Base-by-base conservation (phyloP, 2,329 filamentous ascomycete genomes). In the Sarocladium brachiariae region DNA sequence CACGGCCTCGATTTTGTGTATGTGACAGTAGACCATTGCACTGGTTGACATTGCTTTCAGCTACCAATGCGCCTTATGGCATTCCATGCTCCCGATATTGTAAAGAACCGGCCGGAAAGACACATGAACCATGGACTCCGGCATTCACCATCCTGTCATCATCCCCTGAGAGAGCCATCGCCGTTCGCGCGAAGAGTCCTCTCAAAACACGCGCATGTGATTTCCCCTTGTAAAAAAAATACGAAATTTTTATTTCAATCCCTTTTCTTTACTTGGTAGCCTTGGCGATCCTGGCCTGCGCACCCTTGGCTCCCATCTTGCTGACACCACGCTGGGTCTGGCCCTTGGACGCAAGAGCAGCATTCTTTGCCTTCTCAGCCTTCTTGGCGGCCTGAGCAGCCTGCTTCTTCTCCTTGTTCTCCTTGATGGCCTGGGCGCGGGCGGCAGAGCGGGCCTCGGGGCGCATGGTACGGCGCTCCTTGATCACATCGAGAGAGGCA, bases 401-500 rank as follows among this genome's bases (percentile, higher is more conserved):
- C 61, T 84, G 78, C 82, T 95, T 95, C 90, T 97, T 96, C 74
- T 95, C 91, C 87, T 99, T 99, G 78, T 84, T 88, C 72, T 95
- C 90, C 82, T 92, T 92, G 79, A 97, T 91, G 73, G 93, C 92
- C 64, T 84, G 79, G 63, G 81, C 78, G 70, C 93, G 92, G 70
- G 90, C 91, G 67, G 93, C 93, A 66, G 84, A 81, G 72, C 93
- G 91, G 71, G 90, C 92, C 81, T 97, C 93, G 65, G 93, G 93
- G 74, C 93, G 89, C 82, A 89, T 85, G 65, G 82, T 75, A 70
- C 93, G 91, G 79, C 89, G 89, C 86, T 99, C 93, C 86, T 96
- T 97, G 84, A 99, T 97, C 70, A 97, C 90, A 73, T 99, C 93
- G 75, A 99, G 91, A 59, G 93, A 96, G 64, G 93, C 93, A 83